These are phyloP conservation scores for Pseudocercospora musae DNA, from an alignment of 2,329 filamentous ascomycete genomes.

Conservation along the genomic window DNA sequence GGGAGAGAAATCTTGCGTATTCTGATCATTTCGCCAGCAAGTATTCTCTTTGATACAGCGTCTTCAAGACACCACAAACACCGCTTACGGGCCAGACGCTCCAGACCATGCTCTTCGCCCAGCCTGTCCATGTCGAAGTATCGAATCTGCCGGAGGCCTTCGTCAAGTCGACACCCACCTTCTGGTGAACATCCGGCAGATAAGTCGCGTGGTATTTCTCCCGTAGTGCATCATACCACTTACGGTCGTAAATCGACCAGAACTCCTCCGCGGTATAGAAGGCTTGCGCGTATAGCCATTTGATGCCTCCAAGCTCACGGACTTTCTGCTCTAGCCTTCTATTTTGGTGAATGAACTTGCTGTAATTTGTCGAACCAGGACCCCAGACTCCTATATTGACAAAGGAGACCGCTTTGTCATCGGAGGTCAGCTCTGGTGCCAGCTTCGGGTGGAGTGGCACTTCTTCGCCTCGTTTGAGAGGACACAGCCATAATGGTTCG, in stretches of 20 bases:
- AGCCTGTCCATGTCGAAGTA: conserved; percentile 9
- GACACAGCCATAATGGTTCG: conserved; percentile 61
- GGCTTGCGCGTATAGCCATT: conserved; percentile 84
- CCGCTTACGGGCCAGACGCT: conserved; percentile 21
- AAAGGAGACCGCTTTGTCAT: conserved; percentile 28
- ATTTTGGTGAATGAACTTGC: conserved; percentile 66
- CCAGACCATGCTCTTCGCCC: conserved; percentile 18
- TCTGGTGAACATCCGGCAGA: conserved; percentile 68
- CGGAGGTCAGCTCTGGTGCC: conserved; percentile 2
- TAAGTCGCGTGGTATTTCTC: conserved; percentile 60
- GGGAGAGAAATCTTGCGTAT: too few species aligned
- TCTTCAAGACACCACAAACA: conserved; percentile 22
- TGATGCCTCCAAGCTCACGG: conserved; percentile 67
- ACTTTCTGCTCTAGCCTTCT: conserved; percentile 68
- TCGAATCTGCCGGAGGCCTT: conserved; percentile 8
- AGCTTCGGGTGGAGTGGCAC: conserved; percentile 19
- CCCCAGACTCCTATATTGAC: conserved; percentile 73
- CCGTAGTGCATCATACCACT: conserved; percentile 62
- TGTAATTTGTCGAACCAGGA: conserved; percentile 57
- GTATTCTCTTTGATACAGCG: conserved; percentile 20
- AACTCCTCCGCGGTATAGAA: conserved; percentile 75
- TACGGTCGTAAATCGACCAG: conserved; percentile 60
- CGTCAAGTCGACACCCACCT: conserved; percentile 54
- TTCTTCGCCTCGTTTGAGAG: conserved; percentile 34
- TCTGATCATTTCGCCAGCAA: conserved; percentile 16